Percentiles rank a stretch among this genome's conserved stretches.
Conservation (phyloP, 495 filamentous ascomycete genomes). For the Parathielavia appendiculata region DNA sequence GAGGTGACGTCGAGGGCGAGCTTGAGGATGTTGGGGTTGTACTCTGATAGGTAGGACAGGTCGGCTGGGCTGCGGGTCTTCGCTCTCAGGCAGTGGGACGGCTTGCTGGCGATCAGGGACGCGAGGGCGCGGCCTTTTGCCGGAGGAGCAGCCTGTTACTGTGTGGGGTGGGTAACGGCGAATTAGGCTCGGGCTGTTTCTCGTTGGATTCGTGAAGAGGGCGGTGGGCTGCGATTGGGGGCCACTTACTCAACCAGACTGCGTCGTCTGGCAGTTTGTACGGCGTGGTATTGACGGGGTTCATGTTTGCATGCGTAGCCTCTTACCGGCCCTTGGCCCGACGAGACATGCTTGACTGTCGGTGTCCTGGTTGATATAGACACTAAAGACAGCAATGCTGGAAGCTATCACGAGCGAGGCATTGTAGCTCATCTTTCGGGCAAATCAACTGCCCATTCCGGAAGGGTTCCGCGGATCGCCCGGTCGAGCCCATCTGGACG, state of each 20-base stretch:
- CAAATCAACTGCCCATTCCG: no score
- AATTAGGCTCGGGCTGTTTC: no score
- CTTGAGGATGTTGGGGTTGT: conserved; percentile 38
- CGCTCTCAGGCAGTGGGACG: conserved; percentile 45
- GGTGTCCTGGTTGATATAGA: not conserved
- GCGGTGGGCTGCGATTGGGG: not conserved
- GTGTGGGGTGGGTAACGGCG: not conserved
- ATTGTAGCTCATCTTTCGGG: no score
- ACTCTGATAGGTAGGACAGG: conserved; percentile 38
- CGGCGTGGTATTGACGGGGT: conserved; percentile 26
- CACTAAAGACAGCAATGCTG: no score
- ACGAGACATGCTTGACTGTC: no score
- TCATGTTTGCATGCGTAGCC: conserved; percentile 12
- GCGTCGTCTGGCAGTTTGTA: conserved; percentile 46
- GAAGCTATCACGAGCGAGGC: no score
- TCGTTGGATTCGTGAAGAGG: not conserved
- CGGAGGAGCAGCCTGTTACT: conserved; percentile 47
- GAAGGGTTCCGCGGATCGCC: no score
- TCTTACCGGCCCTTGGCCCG: no score
- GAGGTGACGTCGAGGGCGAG: conserved; percentile 44
- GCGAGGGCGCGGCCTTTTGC: conserved; percentile 46
- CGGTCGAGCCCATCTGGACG: no score
- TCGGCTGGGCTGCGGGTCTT: conserved; percentile 37
- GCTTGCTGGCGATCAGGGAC: conserved; percentile 35
- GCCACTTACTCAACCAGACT: conserved; percentile 46